Evolutionary conservation across 192 early-diverging fungal species (phyloP), one percentile per base, ranked within the genome.

Genomic region (Helicostylum pulchrum): DNA sequence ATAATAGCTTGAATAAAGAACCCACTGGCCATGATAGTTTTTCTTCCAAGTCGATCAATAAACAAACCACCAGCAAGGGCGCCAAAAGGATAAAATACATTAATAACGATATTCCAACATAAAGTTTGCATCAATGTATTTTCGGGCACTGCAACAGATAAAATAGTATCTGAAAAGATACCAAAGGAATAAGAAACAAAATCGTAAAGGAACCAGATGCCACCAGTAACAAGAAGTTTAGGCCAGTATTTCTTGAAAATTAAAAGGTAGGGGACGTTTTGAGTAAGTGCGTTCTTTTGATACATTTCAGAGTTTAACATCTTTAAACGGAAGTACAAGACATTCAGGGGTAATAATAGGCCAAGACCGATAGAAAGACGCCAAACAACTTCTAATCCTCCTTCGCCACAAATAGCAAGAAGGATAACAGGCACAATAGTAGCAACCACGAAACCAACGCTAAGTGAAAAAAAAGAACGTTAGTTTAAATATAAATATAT

Each of bases 301-400:
- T 73, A 84, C 51, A 67, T 65, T 20, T 79, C 66, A 11, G 80
- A 83, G 70, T 84, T 83, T 53, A 58, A 47, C 79, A 79, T 83
- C 66, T 83, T 84, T 54, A 84, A 61, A 50, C 83, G 81, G 79
- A 84, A 84, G 45, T 75, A 77, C 62, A 77, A 39, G 20, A 80
- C 75, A 20, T 70, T 69, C 45, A 80, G 50, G 39, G 78, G 78
- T 15, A 77, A 67, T 2, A 77, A 20, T 39, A 79, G 68, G 7
- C 81, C 81, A 58, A 83, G 71, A 62, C 79, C 81, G 36, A 84
- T 75, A 2, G 81, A 75, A 11, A 78, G 55, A 49, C 81, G 77
- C 83, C 83, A 83, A 19, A 74, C 73, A 15, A 68, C 69, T 45
- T 74, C 70, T 10, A 76, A 72, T 32, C 57, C 60, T 63, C 70